Percentiles rank a stretch among this genome's conserved stretches.
Evolutionary conservation across 352 stramenopile species (phyloP).

Genomic region (Pythium utonaiense): DNA sequence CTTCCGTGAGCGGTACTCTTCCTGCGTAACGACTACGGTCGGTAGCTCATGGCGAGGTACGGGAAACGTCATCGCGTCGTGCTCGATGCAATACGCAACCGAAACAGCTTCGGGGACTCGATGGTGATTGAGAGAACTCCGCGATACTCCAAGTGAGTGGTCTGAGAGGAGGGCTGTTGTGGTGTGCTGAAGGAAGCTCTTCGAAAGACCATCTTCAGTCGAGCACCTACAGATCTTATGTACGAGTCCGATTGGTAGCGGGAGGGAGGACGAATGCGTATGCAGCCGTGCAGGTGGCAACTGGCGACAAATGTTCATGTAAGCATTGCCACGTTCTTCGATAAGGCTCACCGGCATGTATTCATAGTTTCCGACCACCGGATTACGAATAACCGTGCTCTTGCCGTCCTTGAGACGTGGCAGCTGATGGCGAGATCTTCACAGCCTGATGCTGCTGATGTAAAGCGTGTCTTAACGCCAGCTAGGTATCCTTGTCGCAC

Average conservation of each 20-base stretch:
- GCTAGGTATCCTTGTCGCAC: too few relatives aligned
- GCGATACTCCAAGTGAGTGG: too few relatives aligned
- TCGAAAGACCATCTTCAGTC: neutral
- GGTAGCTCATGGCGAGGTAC: slow-evolving; percentile 47
- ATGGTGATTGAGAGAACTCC: too few relatives aligned
- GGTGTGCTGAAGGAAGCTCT: too few relatives aligned
- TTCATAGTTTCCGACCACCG: too few relatives aligned
- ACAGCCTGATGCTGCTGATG: neutral
- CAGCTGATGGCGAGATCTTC: neutral
- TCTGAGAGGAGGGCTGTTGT: too few relatives aligned
- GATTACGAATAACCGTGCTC: too few relatives aligned
- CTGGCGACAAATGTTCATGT: neutral
- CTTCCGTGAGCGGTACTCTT: slow-evolving; percentile 35
- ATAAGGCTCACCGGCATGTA: too few relatives aligned
- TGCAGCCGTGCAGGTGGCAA: neutral
- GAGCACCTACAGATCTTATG: neutral
- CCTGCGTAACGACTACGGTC: slow-evolving; percentile 31
- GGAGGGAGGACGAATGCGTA: neutral
- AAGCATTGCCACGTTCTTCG: neutral
- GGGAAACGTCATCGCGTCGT: slow-evolving; percentile 28
- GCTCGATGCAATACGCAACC: too few relatives aligned
- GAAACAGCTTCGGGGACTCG: too few relatives aligned
- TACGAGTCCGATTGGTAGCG: neutral
- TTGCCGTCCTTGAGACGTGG: too few relatives aligned
- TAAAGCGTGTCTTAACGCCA: too few relatives aligned